A percentile compares a stretch with the other conserved stretches of the same genome.
Evolutionary conservation across 352 stramenopile species (phyloP).

Genomic region (Globisporangium rhizosaccharum): DNA sequence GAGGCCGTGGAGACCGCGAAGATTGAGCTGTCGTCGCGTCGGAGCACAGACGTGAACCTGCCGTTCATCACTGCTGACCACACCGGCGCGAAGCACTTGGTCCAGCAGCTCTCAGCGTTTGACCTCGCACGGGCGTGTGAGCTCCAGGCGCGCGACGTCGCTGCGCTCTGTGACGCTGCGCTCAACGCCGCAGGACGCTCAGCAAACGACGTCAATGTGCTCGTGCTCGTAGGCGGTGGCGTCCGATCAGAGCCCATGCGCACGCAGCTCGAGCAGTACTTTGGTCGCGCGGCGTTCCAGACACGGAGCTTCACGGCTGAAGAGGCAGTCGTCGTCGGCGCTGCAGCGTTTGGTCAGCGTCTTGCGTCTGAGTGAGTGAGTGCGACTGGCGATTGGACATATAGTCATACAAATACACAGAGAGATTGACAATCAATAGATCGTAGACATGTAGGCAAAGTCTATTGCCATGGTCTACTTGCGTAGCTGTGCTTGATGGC

Average conservation of each 20-base stretch:
- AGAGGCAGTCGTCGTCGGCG: slow-evolving; percentile 54
- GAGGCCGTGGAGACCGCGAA: slow-evolving; percentile 70
- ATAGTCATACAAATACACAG: background rate
- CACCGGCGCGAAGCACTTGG: slow-evolving; percentile 63
- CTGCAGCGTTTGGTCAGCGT: slow-evolving; percentile 47
- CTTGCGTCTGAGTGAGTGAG: slow-evolving; percentile 17
- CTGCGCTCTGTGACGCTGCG: slow-evolving; percentile 26
- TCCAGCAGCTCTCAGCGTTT: slow-evolving; percentile 54
- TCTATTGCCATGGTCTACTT: background rate
- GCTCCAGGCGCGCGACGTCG: slow-evolving; percentile 23
- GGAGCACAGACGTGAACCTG: slow-evolving; percentile 60
- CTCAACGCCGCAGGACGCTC: slow-evolving; percentile 30
- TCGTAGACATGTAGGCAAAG: background rate
- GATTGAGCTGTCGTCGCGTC: slow-evolving; percentile 51
- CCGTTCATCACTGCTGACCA: slow-evolving; percentile 73
- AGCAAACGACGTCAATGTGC: slow-evolving; percentile 30
- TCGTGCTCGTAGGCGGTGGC: slow-evolving; percentile 60
- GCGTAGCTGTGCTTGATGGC: background rate
- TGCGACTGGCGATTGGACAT: too few species aligned
- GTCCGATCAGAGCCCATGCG: slow-evolving; percentile 47
- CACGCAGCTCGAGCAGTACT: slow-evolving; percentile 42
- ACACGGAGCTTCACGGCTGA: slow-evolving; percentile 49
- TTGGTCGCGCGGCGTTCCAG: slow-evolving; percentile 37
- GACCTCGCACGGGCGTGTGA: slow-evolving; percentile 47
- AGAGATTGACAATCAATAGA: background rate